These are phyloP conservation scores for Cordyceps farinosa DNA, from an alignment of 2,329 filamentous ascomycete species.

Conservation along the genomic window DNA sequence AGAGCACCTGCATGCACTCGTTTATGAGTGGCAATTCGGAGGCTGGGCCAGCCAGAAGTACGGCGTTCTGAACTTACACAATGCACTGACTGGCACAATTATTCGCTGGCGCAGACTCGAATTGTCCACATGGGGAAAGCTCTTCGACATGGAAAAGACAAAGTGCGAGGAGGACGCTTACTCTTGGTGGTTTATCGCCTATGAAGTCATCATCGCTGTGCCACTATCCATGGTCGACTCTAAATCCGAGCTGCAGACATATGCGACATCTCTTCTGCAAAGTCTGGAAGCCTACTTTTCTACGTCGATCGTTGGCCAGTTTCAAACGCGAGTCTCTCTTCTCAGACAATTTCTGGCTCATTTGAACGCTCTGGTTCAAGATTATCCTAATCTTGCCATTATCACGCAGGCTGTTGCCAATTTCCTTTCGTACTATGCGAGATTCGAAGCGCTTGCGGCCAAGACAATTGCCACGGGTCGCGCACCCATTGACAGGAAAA, in stretches of 20 bases:
- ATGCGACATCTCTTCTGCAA: constrained; percentile 66
- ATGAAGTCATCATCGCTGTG: constrained; percentile 79
- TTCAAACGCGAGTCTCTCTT: constrained; percentile 66
- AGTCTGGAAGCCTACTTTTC: constrained; percentile 77
- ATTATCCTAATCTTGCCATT: constrained; percentile 54
- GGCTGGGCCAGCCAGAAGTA: constrained; percentile 81
- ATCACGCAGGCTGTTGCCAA: constrained; percentile 67
- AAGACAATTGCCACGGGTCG: constrained; percentile 67
- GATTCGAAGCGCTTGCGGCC: constrained; percentile 64
- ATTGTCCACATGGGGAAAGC: constrained; percentile 82
- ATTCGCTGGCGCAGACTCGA: constrained; percentile 90
- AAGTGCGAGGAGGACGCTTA: constrained; percentile 75
- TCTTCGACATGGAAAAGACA: constrained; percentile 79
- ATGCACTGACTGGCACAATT: constrained; percentile 74
- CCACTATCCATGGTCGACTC: constrained; percentile 63
- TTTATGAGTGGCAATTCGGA: constrained; percentile 89
- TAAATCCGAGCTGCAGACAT: constrained; percentile 55
- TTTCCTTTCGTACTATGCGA: constrained; percentile 70
- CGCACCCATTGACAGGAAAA: constrained; percentile 76
- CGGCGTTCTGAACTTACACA: constrained; percentile 66
- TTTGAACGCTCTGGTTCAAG: constrained; percentile 55
- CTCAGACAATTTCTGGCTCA: constrained; percentile 64
- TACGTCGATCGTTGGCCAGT: constrained; percentile 78
- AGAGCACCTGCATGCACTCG: constrained; percentile 78
- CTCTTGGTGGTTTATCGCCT: constrained; percentile 96